A percentile compares a stretch with the other conserved stretches of the same genome.
Evolutionary conservation across 192 early-diverging fungal genomes (phyloP).

Genomic region (Phycomyces blakesleeanus): DNA sequence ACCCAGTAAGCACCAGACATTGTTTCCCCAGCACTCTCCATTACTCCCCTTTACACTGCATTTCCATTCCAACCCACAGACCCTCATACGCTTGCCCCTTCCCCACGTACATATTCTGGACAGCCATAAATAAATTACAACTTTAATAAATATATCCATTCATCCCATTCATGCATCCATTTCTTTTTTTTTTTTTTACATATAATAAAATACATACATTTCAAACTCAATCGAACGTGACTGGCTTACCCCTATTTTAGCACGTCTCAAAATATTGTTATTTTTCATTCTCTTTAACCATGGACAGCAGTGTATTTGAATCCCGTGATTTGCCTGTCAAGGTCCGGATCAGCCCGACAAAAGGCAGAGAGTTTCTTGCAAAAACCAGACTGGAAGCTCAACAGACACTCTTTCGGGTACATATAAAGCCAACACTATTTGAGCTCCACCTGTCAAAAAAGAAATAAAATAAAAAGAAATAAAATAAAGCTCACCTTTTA

Average conservation of each 20-base stretch:
- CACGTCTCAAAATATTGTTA: too few species aligned
- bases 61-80: not conserved
- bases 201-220: too few species aligned
- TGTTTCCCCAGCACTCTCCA: not conserved
- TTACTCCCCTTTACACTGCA: not conserved
- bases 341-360: slow-evolving; percentile 4
- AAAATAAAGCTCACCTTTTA: too few species aligned
- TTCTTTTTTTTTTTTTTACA: slow-evolving; percentile 1
- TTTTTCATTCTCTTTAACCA: not conserved
- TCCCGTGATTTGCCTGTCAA: slow-evolving; percentile 3
- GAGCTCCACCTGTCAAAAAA: not conserved
- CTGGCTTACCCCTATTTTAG: too few species aligned
- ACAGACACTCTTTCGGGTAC: slow-evolving; percentile 3
- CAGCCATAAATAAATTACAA: too few species aligned
- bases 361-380: slow-evolving; percentile 11
- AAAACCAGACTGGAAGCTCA: not conserved
- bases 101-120: not conserved
- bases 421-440: too few species aligned
- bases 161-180: not conserved
- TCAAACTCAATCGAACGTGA: too few species aligned
- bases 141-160: not conserved
- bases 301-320: slow-evolving; percentile 5
- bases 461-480: not conserved
- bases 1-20: not conserved
- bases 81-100: slow-evolving; percentile 1